Percentiles rank a stretch among this genome's conserved stretches.
These are phyloP conservation scores for Penicillium sp. DNA, from an alignment of 2,329 filamentous ascomycete species.

Conservation along the genomic window DNA sequence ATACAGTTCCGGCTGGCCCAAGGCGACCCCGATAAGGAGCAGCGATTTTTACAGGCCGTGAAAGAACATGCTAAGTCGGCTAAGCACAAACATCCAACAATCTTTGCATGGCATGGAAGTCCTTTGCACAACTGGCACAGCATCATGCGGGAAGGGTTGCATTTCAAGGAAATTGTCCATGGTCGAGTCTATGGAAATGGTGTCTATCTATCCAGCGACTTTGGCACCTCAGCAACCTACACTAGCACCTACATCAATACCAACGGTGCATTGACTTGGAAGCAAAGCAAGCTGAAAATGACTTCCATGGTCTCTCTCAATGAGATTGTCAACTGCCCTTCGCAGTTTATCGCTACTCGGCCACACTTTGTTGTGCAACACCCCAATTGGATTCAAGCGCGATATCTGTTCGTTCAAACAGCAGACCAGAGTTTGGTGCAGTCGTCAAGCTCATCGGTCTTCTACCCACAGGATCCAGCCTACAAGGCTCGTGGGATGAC, in stretches of 20 bases:
- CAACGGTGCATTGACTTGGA: slow-evolving; percentile 48
- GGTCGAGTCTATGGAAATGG: slow-evolving; percentile 72
- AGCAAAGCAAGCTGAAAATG: slow-evolving; percentile 59
- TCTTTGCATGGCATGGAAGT: slow-evolving; percentile 87
- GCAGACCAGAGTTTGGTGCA: background rate
- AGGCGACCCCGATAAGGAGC: slow-evolving; percentile 81
- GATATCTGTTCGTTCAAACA: slow-evolving; percentile 66
- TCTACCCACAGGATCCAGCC: slow-evolving; percentile 36
- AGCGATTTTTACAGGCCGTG: slow-evolving; percentile 63
- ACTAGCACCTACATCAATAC: slow-evolving; percentile 7
- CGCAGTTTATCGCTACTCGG: slow-evolving; percentile 49
- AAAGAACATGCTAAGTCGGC: slow-evolving; percentile 35
- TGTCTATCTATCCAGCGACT: slow-evolving; percentile 67
- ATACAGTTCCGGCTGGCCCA: slow-evolving; percentile 83
- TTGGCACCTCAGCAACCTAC: slow-evolving; percentile 54
- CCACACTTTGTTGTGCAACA: slow-evolving; percentile 69
- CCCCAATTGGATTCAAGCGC: slow-evolving; percentile 81
- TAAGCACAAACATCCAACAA: slow-evolving; percentile 53
- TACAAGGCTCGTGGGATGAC: slow-evolving; percentile 40
- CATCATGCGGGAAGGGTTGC: slow-evolving; percentile 74
- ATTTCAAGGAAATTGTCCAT: slow-evolving; percentile 58
- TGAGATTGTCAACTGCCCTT: slow-evolving; percentile 72
- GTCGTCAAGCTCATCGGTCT: background rate
- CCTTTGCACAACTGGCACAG: slow-evolving; percentile 75
- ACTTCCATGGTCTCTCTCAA: slow-evolving; percentile 63